phyloP scores from a whole-genome alignment of 2,329 filamentous ascomycete genomes.

The Alternaria viburni region DNA sequence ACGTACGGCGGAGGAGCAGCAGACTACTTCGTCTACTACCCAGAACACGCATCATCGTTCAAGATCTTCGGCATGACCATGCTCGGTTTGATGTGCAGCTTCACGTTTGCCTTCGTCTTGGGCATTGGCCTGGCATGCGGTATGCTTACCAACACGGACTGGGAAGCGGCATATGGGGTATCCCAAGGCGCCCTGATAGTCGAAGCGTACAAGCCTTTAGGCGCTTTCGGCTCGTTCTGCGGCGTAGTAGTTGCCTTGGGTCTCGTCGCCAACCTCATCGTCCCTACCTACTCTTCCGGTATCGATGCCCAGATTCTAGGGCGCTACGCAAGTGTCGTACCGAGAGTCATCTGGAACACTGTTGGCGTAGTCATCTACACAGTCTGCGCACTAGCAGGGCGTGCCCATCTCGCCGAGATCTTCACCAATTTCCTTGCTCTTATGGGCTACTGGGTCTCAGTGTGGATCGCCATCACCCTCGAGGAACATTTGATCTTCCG shows the following conservation, averaged over 20 bases:
- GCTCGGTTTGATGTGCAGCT: slow-evolving; percentile 62
- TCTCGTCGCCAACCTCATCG: slow-evolving; percentile 69
- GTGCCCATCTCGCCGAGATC: slow-evolving; percentile 65
- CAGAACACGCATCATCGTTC: slow-evolving; percentile 57
- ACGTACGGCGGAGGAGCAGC: slow-evolving; percentile 69
- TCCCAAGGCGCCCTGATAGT: slow-evolving; percentile 71
- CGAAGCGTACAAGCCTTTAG: slow-evolving; percentile 64
- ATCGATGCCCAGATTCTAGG: slow-evolving; percentile 73
- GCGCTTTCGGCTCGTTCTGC: slow-evolving; percentile 70
- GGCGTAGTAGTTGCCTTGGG: slow-evolving; percentile 69
- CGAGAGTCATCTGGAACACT: slow-evolving; percentile 70
- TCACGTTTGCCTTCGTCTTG: slow-evolving; percentile 66
- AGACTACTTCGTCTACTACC: slow-evolving; percentile 73
- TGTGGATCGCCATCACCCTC: slow-evolving; percentile 68
- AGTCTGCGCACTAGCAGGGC: slow-evolving; percentile 68
- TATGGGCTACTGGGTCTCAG: slow-evolving; percentile 74
- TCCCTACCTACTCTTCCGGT: slow-evolving; percentile 66
- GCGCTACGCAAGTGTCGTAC: slow-evolving; percentile 62
- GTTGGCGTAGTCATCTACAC: slow-evolving; percentile 67
- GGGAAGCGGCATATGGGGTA: slow-evolving; percentile 62
- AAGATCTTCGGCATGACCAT: slow-evolving; percentile 65
- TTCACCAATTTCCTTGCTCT: slow-evolving; percentile 73
- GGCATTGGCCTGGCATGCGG: slow-evolving; percentile 69
- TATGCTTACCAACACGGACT: slow-evolving; percentile 58
- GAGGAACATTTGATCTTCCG: slow-evolving; percentile 70